phyloP scores from a whole-genome alignment of 768 basidiomycete genomes.

The Macrolepiota fuliginosa region DNA sequence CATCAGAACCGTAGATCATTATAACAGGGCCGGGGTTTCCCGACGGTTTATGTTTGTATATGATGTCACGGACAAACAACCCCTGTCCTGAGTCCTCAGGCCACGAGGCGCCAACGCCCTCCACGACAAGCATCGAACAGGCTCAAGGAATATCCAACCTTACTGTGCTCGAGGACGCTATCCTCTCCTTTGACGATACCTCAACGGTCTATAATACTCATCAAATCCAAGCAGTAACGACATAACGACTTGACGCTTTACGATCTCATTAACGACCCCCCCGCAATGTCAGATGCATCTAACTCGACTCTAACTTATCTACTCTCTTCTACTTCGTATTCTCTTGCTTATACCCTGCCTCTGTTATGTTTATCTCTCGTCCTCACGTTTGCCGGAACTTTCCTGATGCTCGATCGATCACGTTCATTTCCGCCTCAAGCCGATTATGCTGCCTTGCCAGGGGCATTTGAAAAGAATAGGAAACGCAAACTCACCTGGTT shows the following conservation, averaged over 20 bases:
- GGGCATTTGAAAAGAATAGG: slow-evolving; percentile 27
- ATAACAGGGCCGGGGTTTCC: too few relatives aligned
- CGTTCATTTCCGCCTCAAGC: slow-evolving; percentile 52
- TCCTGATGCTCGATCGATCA: slow-evolving; percentile 69
- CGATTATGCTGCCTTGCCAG: slow-evolving; percentile 27
- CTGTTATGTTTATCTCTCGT: slow-evolving; percentile 57
- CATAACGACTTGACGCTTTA: slow-evolving; percentile 7
- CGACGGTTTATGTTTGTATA: background rate
- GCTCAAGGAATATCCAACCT: slow-evolving; percentile 6
- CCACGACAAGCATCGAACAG: background rate
- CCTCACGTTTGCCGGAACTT: slow-evolving; percentile 66
- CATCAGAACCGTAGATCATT: too few relatives aligned
- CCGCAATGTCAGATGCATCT: slow-evolving; percentile 4
- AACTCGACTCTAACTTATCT: slow-evolving; percentile 33
- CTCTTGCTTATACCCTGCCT: slow-evolving; percentile 57
- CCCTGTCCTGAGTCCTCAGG: background rate
- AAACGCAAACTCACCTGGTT: slow-evolving; percentile 32
- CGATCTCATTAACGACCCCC: slow-evolving; percentile 11
- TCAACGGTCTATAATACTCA: background rate
- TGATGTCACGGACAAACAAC: background rate
- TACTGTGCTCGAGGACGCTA: slow-evolving; percentile 3
- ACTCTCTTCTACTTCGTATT: slow-evolving; percentile 45
- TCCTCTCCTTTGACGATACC: slow-evolving; percentile 12
- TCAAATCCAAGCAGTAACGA: slow-evolving; percentile 5
- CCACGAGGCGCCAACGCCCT: background rate